Percentiles rank a stretch among this genome's conserved stretches.
Evolutionary conservation across 2,329 filamentous ascomycete genomes (phyloP).

Genomic region (Colletotrichum magnum): DNA sequence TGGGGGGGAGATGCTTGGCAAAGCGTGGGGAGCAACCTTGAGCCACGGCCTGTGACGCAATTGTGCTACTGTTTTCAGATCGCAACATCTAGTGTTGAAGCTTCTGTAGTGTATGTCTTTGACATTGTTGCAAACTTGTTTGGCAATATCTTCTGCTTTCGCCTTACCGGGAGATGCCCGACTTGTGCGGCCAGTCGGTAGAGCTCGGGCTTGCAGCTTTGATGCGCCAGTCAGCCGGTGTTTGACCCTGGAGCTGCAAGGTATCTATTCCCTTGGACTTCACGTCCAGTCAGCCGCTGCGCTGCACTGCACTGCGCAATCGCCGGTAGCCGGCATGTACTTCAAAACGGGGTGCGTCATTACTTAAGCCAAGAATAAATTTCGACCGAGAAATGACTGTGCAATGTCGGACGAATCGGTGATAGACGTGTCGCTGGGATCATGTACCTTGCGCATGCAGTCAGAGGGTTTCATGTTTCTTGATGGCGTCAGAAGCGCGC

Average conservation of each 20-base stretch:
- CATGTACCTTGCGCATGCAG: constrained; percentile 26
- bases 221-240: constrained; percentile 19
- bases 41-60: constrained; percentile 32
- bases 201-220: constrained; percentile 25
- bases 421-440: background rate
- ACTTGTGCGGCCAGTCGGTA: constrained; percentile 8
- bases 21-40: constrained; percentile 15
- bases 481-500: constrained; percentile 35
- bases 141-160: constrained; percentile 22
- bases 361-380: constrained; percentile 23
- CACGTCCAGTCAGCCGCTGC: too few relatives aligned
- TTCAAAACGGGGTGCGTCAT: constrained; percentile 25
- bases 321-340: background rate
- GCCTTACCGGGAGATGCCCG: constrained; percentile 9
- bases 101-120: background rate
- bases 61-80: constrained; percentile 17
- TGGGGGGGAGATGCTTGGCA: constrained; percentile 16
- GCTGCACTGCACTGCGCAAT: too few relatives aligned
- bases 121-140: background rate
- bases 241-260: constrained; percentile 10
- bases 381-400: constrained; percentile 9
- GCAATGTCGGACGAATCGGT: constrained; percentile 24
- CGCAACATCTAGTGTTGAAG: background rate
- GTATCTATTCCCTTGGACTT: too few relatives aligned
- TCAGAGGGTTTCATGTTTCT: constrained; percentile 33